A percentile compares a stretch with the other conserved stretches of the same genome.
phyloP scores from a whole-genome alignment of 2,329 filamentous ascomycete species.

The Talaromyces sp. region DNA sequence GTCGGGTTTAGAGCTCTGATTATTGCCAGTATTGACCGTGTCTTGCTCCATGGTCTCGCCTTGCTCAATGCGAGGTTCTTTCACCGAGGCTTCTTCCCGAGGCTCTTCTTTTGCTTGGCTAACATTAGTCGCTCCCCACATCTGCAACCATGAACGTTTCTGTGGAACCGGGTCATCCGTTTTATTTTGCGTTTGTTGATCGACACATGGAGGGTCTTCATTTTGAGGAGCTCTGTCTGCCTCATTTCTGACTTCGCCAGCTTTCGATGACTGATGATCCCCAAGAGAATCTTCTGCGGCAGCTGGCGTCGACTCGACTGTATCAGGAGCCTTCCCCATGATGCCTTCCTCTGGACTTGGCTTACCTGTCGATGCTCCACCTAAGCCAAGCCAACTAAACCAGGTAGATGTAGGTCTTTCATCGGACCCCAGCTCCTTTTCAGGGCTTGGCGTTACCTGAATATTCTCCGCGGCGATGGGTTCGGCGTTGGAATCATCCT shows the following conservation, averaged over 20 bases:
- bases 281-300: slow-evolving; percentile 16
- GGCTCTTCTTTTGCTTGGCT: slow-evolving; percentile 22
- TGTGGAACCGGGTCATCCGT: slow-evolving; percentile 21
- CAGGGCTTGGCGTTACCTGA: not conserved
- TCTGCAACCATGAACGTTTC: slow-evolving; percentile 43
- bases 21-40: slow-evolving; percentile 18
- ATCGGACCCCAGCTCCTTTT: slow-evolving; percentile 11
- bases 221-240: not conserved
- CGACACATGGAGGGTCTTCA: not conserved
- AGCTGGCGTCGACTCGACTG: slow-evolving; percentile 15
- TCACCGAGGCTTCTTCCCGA: slow-evolving; percentile 15
- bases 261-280: slow-evolving; percentile 14
- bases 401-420: slow-evolving; percentile 22
- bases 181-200: slow-evolving; percentile 10
- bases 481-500: not conserved
- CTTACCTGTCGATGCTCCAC: slow-evolving; percentile 5
- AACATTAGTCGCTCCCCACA: slow-evolving; percentile 34
- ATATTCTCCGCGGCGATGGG: not conserved
- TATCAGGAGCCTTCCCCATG: slow-evolving; percentile 18
- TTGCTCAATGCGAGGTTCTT: slow-evolving; percentile 13
- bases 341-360: slow-evolving; percentile 7
- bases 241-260: slow-evolving; percentile 8
- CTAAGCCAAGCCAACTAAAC: slow-evolving; percentile 17
- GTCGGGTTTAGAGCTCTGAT: slow-evolving; percentile 19
- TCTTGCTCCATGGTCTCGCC: slow-evolving; percentile 17